Base-by-base conservation (phyloP, 1,139 yeast species). In the Saccharomyces hybrid region DNA sequence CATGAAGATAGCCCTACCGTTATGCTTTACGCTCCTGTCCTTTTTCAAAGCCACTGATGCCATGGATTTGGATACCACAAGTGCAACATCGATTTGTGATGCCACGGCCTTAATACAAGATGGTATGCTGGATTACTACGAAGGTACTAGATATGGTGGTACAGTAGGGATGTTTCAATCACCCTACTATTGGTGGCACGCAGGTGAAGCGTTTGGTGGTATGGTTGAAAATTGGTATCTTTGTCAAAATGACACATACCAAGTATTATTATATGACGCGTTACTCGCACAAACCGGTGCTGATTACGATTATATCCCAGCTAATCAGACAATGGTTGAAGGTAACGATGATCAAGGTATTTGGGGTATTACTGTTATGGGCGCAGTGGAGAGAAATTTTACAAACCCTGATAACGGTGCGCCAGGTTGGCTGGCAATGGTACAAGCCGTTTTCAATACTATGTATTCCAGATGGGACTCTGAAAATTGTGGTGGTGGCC, bases 291-390 rank as follows among this genome's bases (percentile, higher is more conserved):
- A 83, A 63, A 76, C 83, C 0, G 87, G 87, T 31, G 68, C 69
- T 1, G 68, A 77, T 57, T 75, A 69, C 61, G 77, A 82, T 65
- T 82, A 79, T 61, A 78, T 82, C 61, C 86, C 87, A 13, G 63
- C 73, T 1, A 82, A 82, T 61, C 86, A 81, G 67, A 75, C 83
- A 6, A 75, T 79, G 73, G 80, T 82, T 23, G 86, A 82, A 67
- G 88, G 87, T 66, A 83, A 83, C 67, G 88, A 83, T 75, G 88
- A 83, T 71, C 87, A 83, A 72, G 86, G 86, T 57, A 82, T 82
- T 51, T 83, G 88, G 88, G 86, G 85, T 3, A 63, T 83, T 62
- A 76, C 85, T 1, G 74, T 80, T 32, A 76, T 83, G 78, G 78
- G 75, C 55, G 87, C 87, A 1, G 84, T 78, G 2, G 86, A 82